phyloP scores from a whole-genome alignment of 2,329 filamentous ascomycete genomes.

The Penicillium sp. region DNA sequence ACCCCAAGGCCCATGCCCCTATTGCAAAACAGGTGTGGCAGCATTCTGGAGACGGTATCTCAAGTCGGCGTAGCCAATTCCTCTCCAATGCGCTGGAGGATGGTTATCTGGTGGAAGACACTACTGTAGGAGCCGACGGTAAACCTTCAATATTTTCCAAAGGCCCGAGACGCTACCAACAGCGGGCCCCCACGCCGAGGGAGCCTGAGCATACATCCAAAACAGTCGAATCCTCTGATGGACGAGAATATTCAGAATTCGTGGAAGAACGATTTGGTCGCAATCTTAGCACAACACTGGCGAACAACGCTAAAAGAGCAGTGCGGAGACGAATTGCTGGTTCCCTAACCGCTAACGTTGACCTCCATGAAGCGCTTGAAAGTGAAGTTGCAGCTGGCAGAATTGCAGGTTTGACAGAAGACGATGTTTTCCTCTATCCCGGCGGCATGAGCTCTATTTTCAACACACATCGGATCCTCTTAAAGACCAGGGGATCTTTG shows the following conservation, averaged over 20 bases:
- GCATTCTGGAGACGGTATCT: conserved; percentile 88
- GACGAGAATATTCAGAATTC: conserved; percentile 70
- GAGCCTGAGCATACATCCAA: conserved; percentile 29
- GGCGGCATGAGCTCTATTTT: conserved; percentile 96
- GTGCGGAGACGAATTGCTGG: conserved; percentile 86
- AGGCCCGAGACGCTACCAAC: conserved; percentile 78
- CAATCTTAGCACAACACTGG: conserved; percentile 76
- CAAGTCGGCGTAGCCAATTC: conserved; percentile 86
- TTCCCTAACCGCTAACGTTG: conserved; percentile 68
- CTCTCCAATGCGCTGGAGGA: conserved; percentile 72
- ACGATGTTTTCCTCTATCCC: conserved; percentile 85
- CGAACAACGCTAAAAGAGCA: conserved; percentile 77
- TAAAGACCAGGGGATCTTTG: conserved; percentile 58
- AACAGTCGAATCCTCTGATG: conserved; percentile 32
- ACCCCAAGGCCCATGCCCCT: conserved; percentile 61
- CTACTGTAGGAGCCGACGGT: conserved; percentile 25
- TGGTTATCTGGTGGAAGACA: conserved; percentile 57
- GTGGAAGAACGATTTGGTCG: conserved; percentile 92
- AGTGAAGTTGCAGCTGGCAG: conserved; percentile 30
- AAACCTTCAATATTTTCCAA: conserved; percentile 48
- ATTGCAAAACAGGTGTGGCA: conserved; percentile 96
- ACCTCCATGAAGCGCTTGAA: conserved; percentile 59
- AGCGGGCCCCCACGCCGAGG: conserved; percentile 51
- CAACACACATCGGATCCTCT: conserved; percentile 72
- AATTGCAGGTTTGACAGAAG: conserved; percentile 63